Base-by-base conservation (phyloP, 345 rosid genomes). In the Turnera subulata region DNA sequence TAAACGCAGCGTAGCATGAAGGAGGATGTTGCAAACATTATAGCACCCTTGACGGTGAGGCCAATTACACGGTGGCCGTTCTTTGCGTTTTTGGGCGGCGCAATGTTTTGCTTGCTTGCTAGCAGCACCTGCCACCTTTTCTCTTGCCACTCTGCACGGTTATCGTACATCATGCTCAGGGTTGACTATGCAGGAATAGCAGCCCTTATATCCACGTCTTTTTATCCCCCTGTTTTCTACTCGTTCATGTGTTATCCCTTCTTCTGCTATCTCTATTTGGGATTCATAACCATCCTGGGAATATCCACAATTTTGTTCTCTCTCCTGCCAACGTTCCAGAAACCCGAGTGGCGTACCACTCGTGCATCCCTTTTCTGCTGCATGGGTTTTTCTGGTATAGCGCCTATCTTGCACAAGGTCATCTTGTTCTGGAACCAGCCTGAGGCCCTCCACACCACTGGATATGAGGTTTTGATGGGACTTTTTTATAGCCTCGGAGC, bases 41-140 rank as follows among this genome's bases (percentile, higher is more conserved):
- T 89, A 65, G 95, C 95, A 45, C 91, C 98, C 13, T 63, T 84
- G 19, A 67, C 80, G 77, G 44, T 80, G 57, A 67, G 88, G 59
- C 98, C 96, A 11, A 89, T 86, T 17, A 84, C 98, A 0, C 67
- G 96, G 12, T 92, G 98, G 96, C 98, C 98, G 4, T 89, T 92
- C 65, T 92, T 82, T 13, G 86, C 84, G 38, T 92, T 92, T 80
- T 4, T 89, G 71, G 93, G 95, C 0, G 98, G 98, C 0, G 98
- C 96, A 4, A 89, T 92, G 96, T 92, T 92, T 80, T 89, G 98
- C 77, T 68, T 92, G 66, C 81, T 92, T 24, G 84, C 91, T 6
- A 89, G 96, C 79, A 92, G 98, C 63, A 71, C 80, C 0, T 92
- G 93, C 67, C 96, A 92, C 60, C 95, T 92, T 56, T 76, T 86